Evolutionary conservation across 768 basidiomycete genomes (phyloP).

Genomic region (Naganishia vaughanmartiniae): DNA sequence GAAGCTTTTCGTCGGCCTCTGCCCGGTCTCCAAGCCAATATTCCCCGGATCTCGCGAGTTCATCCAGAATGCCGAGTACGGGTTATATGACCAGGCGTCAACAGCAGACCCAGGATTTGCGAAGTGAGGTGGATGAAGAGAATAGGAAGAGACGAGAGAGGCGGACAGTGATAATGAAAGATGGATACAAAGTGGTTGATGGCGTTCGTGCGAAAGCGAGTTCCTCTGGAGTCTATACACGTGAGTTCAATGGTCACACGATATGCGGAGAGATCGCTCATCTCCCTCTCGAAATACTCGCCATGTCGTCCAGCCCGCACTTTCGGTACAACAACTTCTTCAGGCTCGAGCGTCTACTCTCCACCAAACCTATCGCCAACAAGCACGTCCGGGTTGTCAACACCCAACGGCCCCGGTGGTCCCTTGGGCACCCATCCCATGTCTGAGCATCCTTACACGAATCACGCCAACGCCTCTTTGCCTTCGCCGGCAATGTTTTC

Average conservation of each 20-base stretch:
- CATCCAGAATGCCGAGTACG: not conserved
- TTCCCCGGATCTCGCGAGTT: not conserved
- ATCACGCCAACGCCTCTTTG: not conserved
- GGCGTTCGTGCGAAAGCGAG: constrained; percentile 30
- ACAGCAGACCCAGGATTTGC: constrained; percentile 10
- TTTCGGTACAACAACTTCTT: constrained; percentile 13
- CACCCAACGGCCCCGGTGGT: constrained; percentile 5
- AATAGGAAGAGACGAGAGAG: constrained; percentile 26
- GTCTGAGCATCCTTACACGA: not conserved
- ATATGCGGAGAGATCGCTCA: not conserved
- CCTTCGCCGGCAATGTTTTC: constrained; percentile 2
- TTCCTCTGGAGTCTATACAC: constrained; percentile 34
- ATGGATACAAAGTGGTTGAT: constrained; percentile 34
- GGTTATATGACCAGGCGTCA: constrained; percentile 10
- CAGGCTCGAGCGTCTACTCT: constrained; percentile 8
- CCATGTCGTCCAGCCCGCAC: constrained; percentile 10
- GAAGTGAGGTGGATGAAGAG: constrained; percentile 24
- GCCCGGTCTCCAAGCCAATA: constrained; percentile 8
- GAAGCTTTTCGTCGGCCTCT: not conserved
- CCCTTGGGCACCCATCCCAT: not conserved
- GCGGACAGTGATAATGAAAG: constrained; percentile 24
- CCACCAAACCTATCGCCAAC: not conserved
- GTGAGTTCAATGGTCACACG: constrained; percentile 19
- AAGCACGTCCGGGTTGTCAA: constrained; percentile 6
- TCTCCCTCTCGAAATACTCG: not conserved